Base-by-base conservation (phyloP, 352 stramenopile species). In the Globisporangium middletonii region DNA sequence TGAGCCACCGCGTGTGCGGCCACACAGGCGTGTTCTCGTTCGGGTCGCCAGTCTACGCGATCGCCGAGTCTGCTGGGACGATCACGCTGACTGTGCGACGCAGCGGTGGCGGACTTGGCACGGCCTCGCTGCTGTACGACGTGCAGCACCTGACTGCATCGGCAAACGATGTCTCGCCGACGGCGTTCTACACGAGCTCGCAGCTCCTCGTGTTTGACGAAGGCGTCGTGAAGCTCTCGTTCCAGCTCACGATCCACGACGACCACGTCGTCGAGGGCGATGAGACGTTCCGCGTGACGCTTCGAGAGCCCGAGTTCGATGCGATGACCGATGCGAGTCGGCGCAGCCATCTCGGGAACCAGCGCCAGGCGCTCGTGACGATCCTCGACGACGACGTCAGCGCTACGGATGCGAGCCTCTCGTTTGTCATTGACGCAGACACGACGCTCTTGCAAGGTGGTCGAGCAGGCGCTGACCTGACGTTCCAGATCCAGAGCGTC, bases 231-330 rank as follows among this genome's bases (percentile, higher is more conserved):
- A 73, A 86, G 27, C 75, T 96, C 41, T 83, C 82, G 33, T 97
- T 98, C 68, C 63, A 90, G 28, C 57, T 98, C 26, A 92, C 88
- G 19, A 96, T 98, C 56, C 88, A 97, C 60, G 91, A 98, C 57
- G 88, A 98, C 56, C 79, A 84, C 33, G 45, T 82, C 33, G 56
- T 81, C 2, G 82, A 96, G 30, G 65, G 48, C 6, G 65, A 94
- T 54, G 83, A 94, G 55, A 72, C 62, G 0, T 94, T 95, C 51
- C 71, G 79, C 13, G 63, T 96, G 23, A 41, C 69, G 28, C 64
- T 92, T 41, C 68, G 62, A 0, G 54, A 76, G 18, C 71, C 79
- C 13, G 60, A 45, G 23, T 56, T 57, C 59, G 41, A 61, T 53
- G 12, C 63, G 64, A 46, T 46, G 35, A 12, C 37, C 19, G 8